A percentile compares a stretch with the other conserved stretches of the same genome.
phyloP scores from a whole-genome alignment of 2,329 filamentous ascomycete species.

The Bipolaris victoriae region DNA sequence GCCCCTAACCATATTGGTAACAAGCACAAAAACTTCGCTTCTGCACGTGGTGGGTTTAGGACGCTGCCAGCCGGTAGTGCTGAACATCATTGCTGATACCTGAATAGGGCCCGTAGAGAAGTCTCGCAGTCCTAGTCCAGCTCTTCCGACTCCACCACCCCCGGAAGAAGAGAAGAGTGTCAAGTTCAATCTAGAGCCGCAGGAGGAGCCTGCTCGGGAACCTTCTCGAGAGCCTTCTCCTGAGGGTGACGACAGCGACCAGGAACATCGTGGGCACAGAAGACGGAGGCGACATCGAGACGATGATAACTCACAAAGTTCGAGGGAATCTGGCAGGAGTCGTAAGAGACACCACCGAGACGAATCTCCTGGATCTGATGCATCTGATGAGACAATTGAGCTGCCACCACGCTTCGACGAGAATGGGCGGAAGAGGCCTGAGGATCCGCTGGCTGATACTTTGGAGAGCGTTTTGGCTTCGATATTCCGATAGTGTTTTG shows the following conservation, averaged over 20 bases:
- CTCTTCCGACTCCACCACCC: background rate
- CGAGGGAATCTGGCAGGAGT: slow-evolving; percentile 24
- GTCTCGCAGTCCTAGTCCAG: slow-evolving; percentile 18
- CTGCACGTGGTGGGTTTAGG: slow-evolving; percentile 45
- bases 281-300: slow-evolving; percentile 19
- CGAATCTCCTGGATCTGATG: slow-evolving; percentile 36
- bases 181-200: slow-evolving; percentile 47
- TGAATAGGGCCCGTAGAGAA: slow-evolving; percentile 35
- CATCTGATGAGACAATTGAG: slow-evolving; percentile 45
- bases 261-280: slow-evolving; percentile 10
- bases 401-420: slow-evolving; percentile 47
- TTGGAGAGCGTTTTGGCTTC: slow-evolving; percentile 43
- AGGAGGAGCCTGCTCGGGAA: slow-evolving; percentile 32
- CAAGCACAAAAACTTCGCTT: slow-evolving; percentile 29
- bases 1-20: slow-evolving; percentile 37
- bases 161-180: slow-evolving; percentile 42
- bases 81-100: slow-evolving; percentile 8
- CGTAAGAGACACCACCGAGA: slow-evolving; percentile 30
- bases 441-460: slow-evolving; percentile 44
- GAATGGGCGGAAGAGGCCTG: slow-evolving; percentile 32
- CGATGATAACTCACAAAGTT: slow-evolving; percentile 25
- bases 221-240: slow-evolving; percentile 23
- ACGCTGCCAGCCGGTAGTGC: slow-evolving; percentile 32
- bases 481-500: slow-evolving; percentile 33
- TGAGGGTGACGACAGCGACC: slow-evolving; percentile 11